Base-by-base conservation (phyloP, 208 protist species). In the Wallacemonas sp. region DNA sequence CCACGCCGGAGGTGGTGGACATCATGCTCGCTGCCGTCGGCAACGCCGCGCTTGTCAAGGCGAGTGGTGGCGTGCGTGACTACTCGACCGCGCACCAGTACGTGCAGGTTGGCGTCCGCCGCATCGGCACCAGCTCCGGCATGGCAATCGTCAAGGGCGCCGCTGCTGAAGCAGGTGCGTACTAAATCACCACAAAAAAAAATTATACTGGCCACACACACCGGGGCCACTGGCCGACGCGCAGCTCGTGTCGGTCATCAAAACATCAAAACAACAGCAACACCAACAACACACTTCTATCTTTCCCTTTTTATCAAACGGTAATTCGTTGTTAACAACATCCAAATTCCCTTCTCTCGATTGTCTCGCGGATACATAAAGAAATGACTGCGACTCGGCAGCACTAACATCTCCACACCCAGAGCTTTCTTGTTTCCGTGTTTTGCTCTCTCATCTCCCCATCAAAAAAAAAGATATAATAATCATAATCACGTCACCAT, bases 91-190 rank as follows among this genome's bases (percentile, higher is more conserved):
- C 91, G 6, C 34, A 82, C 55, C 71, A 93, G 68, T 98, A 97
- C 76, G 79, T 98, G 19, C 23, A 70, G 6, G 78, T 69, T 2
- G 96, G 95, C 21, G 93, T 96, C 21, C 39, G 43, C 9, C 85
- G 97, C 65, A 98, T 99, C 39, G 97, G 97, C 49, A 97, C 97
- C 29, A 95, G 86, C 62, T 85, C 72, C 32, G 91, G 95, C 41
- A 73, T 96, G 49, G 81, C 78, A 1, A 96, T 98, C 41, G 73
- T 87, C 19, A 58, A 52, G 14, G 54, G 54, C 17, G 62, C 27
- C n/a, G 27, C 34, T 0, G 69, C 49, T 3, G 52, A 58, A 3
- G 52, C 52, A 9, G 52, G 52, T 27, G 52, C 52, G n/a, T 58
- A 58, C 52, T 58, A 58, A 30, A 8, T 5, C 3, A 14, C 47